Conservation (phyloP, 352 stramenopile species). For the Aphanomyces euteiches region DNA sequence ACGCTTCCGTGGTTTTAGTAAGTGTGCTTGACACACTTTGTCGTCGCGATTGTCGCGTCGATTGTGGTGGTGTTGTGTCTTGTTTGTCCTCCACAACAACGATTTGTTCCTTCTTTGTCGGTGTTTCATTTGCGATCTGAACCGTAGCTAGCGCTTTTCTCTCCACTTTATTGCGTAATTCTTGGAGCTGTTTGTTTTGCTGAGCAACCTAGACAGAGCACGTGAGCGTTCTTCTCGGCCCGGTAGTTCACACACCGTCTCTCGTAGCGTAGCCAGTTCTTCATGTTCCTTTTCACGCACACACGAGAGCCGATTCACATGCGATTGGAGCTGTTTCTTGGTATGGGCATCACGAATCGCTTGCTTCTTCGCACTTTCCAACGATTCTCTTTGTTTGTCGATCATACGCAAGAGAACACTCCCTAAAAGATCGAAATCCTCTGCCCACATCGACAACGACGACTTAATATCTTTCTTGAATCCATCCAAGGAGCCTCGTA, state of each 20-base stretch:
- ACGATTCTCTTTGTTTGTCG: not conserved
- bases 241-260: not conserved
- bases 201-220: not conserved
- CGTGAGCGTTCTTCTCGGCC: not conserved
- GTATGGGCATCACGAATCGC: not conserved
- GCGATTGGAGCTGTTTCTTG: constrained; percentile 10
- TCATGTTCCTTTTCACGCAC: constrained; percentile 16
- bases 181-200: constrained; percentile 9
- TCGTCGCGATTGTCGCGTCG: not conserved
- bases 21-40: constrained; percentile 1
- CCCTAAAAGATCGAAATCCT: constrained; percentile 13
- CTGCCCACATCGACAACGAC: constrained; percentile 17
- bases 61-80: not conserved
- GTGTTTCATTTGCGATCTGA: constrained; percentile 1
- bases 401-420: not conserved
- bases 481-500: not conserved
- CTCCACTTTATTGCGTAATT: not conserved
- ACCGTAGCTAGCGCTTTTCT: not conserved
- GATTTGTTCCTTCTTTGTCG: not conserved
- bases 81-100: not conserved
- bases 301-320: constrained; percentile 4
- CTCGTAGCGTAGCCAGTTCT: constrained; percentile 3
- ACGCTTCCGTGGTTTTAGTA: not conserved
- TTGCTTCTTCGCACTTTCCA: not conserved
- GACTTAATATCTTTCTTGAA: constrained; percentile 16